phyloP scores from a whole-genome alignment of 192 early-diverging fungal genomes.

The Rhizophagus clarus region DNA sequence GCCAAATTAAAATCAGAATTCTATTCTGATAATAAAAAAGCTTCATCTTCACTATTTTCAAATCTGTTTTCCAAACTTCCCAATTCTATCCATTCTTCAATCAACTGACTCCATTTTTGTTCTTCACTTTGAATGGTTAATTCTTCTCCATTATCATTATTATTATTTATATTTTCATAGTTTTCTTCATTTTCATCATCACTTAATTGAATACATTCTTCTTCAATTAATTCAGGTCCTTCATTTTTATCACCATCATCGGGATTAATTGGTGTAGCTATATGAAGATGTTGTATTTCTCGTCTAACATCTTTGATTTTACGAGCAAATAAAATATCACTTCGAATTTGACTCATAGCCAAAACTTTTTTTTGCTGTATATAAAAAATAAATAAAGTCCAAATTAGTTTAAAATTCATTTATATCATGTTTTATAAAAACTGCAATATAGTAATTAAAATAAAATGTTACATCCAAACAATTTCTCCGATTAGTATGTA shows the following conservation, averaged over 20 bases:
- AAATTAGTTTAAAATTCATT: too few species aligned
- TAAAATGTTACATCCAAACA: background rate
- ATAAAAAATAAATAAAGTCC: background rate
- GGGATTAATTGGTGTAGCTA: background rate
- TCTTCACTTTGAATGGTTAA: too few species aligned
- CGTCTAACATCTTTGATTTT: background rate
- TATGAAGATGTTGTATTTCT: background rate
- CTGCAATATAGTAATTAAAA: too few species aligned
- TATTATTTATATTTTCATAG: too few species aligned
- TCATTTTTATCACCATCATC: background rate
- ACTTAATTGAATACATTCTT: background rate
- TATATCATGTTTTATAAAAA: background rate
- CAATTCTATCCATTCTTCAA: background rate
- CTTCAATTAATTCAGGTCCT: background rate
- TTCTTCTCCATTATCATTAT: background rate
- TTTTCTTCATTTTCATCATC: background rate
- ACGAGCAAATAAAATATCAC: conserved; percentile 7
- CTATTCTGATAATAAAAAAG: background rate
- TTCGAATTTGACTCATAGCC: conserved; percentile 15
- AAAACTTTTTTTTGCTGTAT: conserved; percentile 12
- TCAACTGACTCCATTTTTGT: background rate
- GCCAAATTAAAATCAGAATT: too few species aligned
- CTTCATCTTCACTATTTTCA: background rate
- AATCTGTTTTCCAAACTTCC: background rate
- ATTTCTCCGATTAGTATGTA: background rate